Percentiles rank a stretch among this genome's conserved stretches.
phyloP scores from a whole-genome alignment of 805 yeast species.

The Debaryomyces maramus region DNA sequence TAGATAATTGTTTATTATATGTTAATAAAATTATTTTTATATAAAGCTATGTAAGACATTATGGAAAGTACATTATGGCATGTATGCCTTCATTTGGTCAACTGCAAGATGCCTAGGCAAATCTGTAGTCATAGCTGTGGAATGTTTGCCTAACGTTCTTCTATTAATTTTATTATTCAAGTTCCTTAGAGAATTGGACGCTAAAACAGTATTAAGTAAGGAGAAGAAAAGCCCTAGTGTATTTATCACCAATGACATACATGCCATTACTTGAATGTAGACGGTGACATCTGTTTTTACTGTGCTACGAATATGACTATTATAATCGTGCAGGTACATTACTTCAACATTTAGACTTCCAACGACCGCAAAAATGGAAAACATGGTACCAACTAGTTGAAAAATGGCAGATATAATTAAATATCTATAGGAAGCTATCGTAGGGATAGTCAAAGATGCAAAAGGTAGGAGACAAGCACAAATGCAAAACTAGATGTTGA shows the following conservation, averaged over 20 bases:
- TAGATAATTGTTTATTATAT: slow-evolving; percentile 2
- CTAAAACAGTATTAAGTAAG: slow-evolving; percentile 10
- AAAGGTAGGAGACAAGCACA: slow-evolving; percentile 23
- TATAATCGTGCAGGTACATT: slow-evolving; percentile 29
- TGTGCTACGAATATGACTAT: slow-evolving; percentile 11
- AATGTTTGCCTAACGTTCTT: slow-evolving; percentile 3
- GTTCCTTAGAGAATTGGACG: slow-evolving; percentile 16
- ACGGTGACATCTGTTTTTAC: slow-evolving; percentile 26
- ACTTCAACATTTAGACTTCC: slow-evolving; percentile 19
- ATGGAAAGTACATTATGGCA: too few species aligned
- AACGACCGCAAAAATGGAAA: slow-evolving; percentile 18
- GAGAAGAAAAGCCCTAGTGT: slow-evolving; percentile 13
- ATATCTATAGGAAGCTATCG: slow-evolving; percentile 16
- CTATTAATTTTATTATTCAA: slow-evolving; percentile 22
- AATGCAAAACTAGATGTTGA: slow-evolving; percentile 15
- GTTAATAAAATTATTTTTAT: not conserved
- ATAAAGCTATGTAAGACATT: not conserved
- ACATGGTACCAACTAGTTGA: slow-evolving; percentile 19
- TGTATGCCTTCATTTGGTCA: slow-evolving; percentile 5
- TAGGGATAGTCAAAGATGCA: slow-evolving; percentile 19
- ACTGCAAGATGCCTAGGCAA: slow-evolving; percentile 6
- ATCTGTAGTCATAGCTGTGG: slow-evolving; percentile 1
- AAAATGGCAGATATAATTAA: slow-evolving; percentile 17
- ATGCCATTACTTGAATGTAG: slow-evolving; percentile 25
- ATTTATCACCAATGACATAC: slow-evolving; percentile 17